Percentiles rank a stretch among this genome's conserved stretches.
Evolutionary conservation across 2,329 filamentous ascomycete genomes (phyloP).

Genomic region (Sporothrix pseudoabietina): DNA sequence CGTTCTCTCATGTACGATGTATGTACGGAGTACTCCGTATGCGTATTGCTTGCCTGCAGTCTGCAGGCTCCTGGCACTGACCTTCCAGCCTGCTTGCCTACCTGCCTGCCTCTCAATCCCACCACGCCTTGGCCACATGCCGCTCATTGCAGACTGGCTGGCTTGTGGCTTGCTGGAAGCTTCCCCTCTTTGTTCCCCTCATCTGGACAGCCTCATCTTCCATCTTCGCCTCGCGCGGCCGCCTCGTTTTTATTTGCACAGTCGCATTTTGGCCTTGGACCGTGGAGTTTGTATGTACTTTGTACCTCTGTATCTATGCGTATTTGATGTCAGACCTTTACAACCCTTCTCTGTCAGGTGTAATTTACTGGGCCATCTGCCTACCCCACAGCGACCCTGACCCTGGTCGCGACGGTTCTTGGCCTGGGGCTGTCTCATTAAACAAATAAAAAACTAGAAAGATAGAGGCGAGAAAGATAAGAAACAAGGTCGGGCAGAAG

Average conservation of each 20-base stretch:
- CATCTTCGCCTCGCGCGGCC: slow-evolving; percentile 15
- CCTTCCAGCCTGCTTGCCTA: background rate
- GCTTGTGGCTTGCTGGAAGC: background rate
- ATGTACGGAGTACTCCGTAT: too few species aligned
- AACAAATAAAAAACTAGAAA: background rate
- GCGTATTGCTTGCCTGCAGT: background rate
- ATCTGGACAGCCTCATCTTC: background rate
- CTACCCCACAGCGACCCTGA: slow-evolving; percentile 13
- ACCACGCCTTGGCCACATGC: slow-evolving; percentile 14
- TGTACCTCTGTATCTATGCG: background rate
- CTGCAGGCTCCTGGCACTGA: too few species aligned
- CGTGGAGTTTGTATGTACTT: background rate
- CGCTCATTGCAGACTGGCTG: background rate
- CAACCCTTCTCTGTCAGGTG: background rate
- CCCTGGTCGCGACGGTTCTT: slow-evolving; percentile 6
- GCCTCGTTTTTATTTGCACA: background rate
- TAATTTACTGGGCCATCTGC: background rate
- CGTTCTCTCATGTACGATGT: background rate
- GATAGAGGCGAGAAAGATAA: background rate
- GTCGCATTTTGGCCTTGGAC: background rate
- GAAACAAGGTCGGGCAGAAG: background rate
- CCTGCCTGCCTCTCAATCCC: background rate
- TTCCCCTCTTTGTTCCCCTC: background rate
- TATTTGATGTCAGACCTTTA: background rate
- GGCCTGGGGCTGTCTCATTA: slow-evolving; percentile 19